These are phyloP conservation scores for Sporothrix brunneoviolacea DNA, from an alignment of 2,329 filamentous ascomycete species.

Conservation along the genomic window DNA sequence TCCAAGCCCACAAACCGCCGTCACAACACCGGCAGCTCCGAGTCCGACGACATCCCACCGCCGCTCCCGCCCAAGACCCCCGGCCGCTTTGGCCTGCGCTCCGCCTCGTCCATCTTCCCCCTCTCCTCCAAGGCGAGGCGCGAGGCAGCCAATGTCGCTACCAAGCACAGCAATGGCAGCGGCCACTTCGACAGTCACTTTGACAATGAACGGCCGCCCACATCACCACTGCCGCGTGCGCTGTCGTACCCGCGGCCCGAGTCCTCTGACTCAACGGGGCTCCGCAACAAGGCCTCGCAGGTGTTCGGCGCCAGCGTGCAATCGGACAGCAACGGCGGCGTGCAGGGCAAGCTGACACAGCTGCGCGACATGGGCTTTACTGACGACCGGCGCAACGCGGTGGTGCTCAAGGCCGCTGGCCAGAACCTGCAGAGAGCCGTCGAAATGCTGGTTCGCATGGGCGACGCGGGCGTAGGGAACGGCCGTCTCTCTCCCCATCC, in stretches of 20 bases:
- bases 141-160: constrained; percentile 29
- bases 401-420: constrained; percentile 73
- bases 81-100: constrained; percentile 53
- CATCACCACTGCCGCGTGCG: constrained; percentile 23
- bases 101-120: constrained; percentile 61
- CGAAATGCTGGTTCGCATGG: constrained; percentile 75
- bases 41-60: constrained; percentile 53
- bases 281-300: constrained; percentile 56
- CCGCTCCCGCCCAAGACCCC: constrained; percentile 58
- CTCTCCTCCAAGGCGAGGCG: constrained; percentile 56
- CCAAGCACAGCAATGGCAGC: constrained; percentile 3
- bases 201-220: constrained; percentile 28
- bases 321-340: constrained; percentile 37
- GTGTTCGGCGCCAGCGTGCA: constrained; percentile 64
- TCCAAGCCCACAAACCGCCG: constrained; percentile 21
- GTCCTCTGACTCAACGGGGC: constrained; percentile 27
- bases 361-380: constrained; percentile 88
- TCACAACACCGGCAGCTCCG: constrained; percentile 39
- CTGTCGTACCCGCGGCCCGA: constrained; percentile 13
- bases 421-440: constrained; percentile 82
- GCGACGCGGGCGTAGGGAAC: constrained; percentile 69
- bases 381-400: constrained; percentile 71
- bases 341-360: constrained; percentile 68
- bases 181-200: constrained; percentile 16
- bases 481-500: constrained; percentile 18